These are phyloP conservation scores for Clarireedia monteithiana DNA, from an alignment of 2,329 filamentous ascomycete genomes.

Conservation along the genomic window DNA sequence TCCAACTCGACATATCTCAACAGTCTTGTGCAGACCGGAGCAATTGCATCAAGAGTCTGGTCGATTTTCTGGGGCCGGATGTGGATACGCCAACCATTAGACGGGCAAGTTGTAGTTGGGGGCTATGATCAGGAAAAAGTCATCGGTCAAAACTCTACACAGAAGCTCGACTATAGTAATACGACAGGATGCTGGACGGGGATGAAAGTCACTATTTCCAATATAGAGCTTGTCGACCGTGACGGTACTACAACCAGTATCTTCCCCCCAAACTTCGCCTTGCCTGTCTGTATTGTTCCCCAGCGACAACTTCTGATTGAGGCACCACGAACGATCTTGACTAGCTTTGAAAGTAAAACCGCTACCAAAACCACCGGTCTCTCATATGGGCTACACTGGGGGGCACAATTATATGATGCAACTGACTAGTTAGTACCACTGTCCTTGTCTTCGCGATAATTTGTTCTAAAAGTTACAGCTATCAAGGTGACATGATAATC, in stretches of 20 bases:
- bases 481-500: not conserved
- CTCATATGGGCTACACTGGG: not conserved
- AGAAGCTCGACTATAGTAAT: not conserved
- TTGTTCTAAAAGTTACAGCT: not conserved
- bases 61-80: constrained; percentile 4
- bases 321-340: not conserved
- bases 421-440: not conserved
- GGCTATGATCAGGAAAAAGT: constrained; percentile 1
- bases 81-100: not conserved
- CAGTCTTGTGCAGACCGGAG: not conserved
- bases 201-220: constrained; percentile 3
- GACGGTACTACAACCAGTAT: not conserved
- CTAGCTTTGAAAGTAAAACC: not conserved
- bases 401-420: not conserved
- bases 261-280: not conserved
- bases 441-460: too few species aligned
- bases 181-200: not conserved
- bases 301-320: constrained; percentile 1
- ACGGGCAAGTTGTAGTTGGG: not conserved
- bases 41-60: not conserved
- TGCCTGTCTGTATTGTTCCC: not conserved
- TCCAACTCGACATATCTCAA: not conserved
- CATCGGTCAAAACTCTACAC: not conserved
- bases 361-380: not conserved
- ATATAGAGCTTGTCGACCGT: not conserved